phyloP scores from a whole-genome alignment of 2,329 filamentous ascomycete genomes.

The Neopestalotiopsis clavispora region DNA sequence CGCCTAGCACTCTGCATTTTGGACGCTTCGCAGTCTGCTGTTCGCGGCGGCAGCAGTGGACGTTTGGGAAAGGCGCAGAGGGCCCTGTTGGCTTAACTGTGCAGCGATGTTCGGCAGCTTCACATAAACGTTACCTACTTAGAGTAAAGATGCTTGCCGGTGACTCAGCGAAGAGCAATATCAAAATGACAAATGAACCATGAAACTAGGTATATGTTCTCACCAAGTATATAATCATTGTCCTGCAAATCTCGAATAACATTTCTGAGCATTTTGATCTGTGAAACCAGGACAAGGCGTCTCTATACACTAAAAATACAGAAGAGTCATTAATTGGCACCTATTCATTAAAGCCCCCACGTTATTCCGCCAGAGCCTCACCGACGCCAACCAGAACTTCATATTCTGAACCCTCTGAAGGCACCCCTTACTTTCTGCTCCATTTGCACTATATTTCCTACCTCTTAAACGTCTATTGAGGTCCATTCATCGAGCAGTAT shows the following conservation, averaged over 20 bases:
- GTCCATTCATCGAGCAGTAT: too few species aligned
- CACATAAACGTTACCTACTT: neutral
- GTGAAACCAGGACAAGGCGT: neutral
- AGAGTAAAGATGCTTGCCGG: neutral
- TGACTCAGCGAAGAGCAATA: neutral
- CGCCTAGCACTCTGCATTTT: too few species aligned
- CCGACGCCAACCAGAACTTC: neutral
- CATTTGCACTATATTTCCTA: neutral
- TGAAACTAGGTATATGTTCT: neutral
- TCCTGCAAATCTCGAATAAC: neutral
- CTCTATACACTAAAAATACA: neutral
- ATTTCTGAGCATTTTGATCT: neutral
- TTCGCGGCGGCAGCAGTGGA: too few species aligned
- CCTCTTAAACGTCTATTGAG: too few species aligned
- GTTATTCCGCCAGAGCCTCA: neutral
- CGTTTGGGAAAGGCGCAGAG: too few species aligned
- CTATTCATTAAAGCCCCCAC: neutral
- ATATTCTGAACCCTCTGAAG: neutral
- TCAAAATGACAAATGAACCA: neutral
- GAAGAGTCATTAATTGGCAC: conserved; percentile 1
- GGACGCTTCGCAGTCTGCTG: too few species aligned
- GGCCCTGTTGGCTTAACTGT: too few species aligned
- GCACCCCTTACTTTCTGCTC: neutral
- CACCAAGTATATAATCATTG: neutral
- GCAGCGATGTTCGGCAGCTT: neutral